Conservation (phyloP, 2,329 filamentous ascomycete species). For the Furcasterigmium sp. region DNA sequence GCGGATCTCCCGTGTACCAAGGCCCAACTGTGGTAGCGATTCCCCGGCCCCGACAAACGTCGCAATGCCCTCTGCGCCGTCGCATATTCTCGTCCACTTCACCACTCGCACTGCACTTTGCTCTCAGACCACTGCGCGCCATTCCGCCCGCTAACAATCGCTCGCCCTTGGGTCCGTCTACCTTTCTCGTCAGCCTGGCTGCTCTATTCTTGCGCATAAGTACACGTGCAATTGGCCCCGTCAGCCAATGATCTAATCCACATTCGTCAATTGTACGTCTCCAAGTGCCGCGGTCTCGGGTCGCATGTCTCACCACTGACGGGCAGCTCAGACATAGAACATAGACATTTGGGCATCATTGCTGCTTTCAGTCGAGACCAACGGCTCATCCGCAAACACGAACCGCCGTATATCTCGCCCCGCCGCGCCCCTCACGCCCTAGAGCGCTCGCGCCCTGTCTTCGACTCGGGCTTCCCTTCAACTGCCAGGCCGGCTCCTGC, state of each 20-base stretch:
- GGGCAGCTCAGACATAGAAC: neutral
- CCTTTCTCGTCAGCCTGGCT: neutral
- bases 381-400: too few relatives aligned
- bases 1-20: conserved; percentile 2
- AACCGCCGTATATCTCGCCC: too few relatives aligned
- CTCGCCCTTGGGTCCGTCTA: neutral
- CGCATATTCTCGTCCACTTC: neutral
- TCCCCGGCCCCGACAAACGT: neutral
- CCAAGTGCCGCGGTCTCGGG: neutral
- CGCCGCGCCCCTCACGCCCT: too few relatives aligned
- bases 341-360: neutral
- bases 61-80: conserved; percentile 11
- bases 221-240: neutral
- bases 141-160: neutral
- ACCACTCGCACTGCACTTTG: neutral
- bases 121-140: neutral
- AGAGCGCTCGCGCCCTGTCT: too few relatives aligned
- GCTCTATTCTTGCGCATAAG: neutral
- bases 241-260: neutral
- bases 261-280: neutral
- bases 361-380: neutral
- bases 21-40: neutral
- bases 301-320: neutral
- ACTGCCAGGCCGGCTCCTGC: too few relatives aligned
- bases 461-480: too few relatives aligned